Evolutionary conservation across 768 basidiomycete species (phyloP), one percentile per base, ranked within the genome.

Genomic region (Termitomyces sp.): DNA sequence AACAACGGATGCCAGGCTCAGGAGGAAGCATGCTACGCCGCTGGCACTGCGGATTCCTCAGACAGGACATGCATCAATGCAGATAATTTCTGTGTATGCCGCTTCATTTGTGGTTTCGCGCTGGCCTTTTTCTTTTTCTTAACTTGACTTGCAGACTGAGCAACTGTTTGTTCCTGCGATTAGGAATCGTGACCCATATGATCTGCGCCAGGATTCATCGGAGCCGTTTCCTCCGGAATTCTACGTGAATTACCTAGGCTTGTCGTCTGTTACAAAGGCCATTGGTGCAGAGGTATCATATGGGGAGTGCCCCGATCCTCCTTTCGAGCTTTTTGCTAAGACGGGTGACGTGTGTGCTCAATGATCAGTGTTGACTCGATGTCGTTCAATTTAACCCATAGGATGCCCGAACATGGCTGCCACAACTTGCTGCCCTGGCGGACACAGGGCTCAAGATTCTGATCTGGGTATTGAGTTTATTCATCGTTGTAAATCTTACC

Each of bases 211-310:
- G 66, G 83, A 77, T 41, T 68, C 75, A 1, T 74, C 79, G 0
- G 73, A 76, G 2, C 51, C 68, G 5, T 86, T 85, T 66, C 84
- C 85, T 9, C 80, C 84, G 0, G 75, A 82, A 45, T 83, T 74
- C 56, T 86, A 85, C 53, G 57, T 80, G 44, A 67, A 70, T 18
- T 84, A 80, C 58, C 69, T 86, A n/a, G 58, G 54, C 0, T 63
- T 65, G 16, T 39, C 71, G 0, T 62, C 20, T 61, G 58, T 7
- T 81, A 82, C 27, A 18, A 39, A 11, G n/a, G 50, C 50, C 29
- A 50, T 50, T 16, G 85, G 85, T 7, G 85, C 85, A 0, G 69
- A 81, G 41, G 39, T 64, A 7, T 62, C 56, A 1, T 87, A 84
- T 60, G 50, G 60, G 11, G 78, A 82, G 57, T 88, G 85, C 48